Base-by-base conservation (phyloP, 495 filamentous ascomycete species). In the Neurospora sublineolata region DNA sequence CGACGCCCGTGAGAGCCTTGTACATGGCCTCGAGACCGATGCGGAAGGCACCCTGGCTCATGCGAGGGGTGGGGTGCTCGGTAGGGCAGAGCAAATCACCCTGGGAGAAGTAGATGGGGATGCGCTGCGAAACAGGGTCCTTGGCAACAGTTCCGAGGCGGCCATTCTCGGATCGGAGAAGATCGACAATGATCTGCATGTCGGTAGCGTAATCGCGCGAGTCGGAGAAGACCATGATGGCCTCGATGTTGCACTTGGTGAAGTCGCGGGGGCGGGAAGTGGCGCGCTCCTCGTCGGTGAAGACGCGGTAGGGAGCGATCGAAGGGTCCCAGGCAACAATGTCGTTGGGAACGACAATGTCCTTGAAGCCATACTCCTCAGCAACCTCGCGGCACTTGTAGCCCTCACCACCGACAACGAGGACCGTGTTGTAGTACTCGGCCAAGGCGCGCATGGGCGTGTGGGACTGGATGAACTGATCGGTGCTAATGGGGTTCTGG, bases 121-220 rank as follows among this genome's bases (percentile, higher is more conserved):
- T 92, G 46, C 89, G 86, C 75, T 87, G 83, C 16, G 86, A 84
- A 30, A 89, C 83, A 10, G 90, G 89, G 69, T 81, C 90, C 79
- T 88, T 86, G 42, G 91, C 88, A 18, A 86, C 80, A 37, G 91
- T 93, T 41, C 85, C 83, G 20, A 93, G 80, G 69, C 87, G 87
- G 72, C 92, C 92, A 71, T 92, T 84, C 79, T 93, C 88, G 39
- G 90, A 89, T 4, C 90, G 87, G n/a, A 94, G 82, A 44, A 94
- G 84, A 79, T 95, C 92, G 74, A 95, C 88, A 79, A 94, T 93
- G 78, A 95, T 91, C 79, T 94, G 92, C 77, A 91, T 86, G 78
- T 95, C 92, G 38, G 91, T 92, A 37, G 89, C 90, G 82, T 93
- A 94, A 82, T 95, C 92, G 72, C 91, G 88, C 20, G 90, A 91